phyloP scores from a whole-genome alignment of 192 early-diverging fungal species.

The Gonapodya sp. region DNA sequence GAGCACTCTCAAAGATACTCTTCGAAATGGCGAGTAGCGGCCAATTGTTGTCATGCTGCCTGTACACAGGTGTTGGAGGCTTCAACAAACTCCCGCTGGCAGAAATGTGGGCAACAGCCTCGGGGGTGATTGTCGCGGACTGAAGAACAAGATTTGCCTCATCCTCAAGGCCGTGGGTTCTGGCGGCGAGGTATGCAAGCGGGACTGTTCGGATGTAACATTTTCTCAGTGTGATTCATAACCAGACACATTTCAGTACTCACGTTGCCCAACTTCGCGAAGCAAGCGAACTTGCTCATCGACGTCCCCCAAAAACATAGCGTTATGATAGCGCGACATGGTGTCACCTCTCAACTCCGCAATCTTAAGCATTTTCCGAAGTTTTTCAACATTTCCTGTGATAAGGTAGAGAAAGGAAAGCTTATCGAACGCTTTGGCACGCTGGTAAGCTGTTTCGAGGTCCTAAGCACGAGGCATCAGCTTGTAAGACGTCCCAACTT shows the following conservation, averaged over 20 bases:
- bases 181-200: constrained; percentile 87
- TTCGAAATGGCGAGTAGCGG: constrained; percentile 75
- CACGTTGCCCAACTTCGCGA: constrained; percentile 78
- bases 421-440: constrained; percentile 80
- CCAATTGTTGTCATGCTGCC: constrained; percentile 80
- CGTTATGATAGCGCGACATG: constrained; percentile 89
- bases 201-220: constrained; percentile 48
- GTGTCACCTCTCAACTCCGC: constrained; percentile 71
- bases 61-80: constrained; percentile 60
- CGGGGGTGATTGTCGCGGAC: constrained; percentile 57
- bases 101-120: constrained; percentile 34
- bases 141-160: constrained; percentile 75
- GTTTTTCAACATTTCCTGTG: constrained; percentile 84
- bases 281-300: constrained; percentile 80
- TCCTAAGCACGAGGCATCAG: constrained; percentile 46
- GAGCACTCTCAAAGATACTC: constrained; percentile 69
- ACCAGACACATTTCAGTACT: constrained; percentile 16
- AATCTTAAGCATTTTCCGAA: constrained; percentile 92
- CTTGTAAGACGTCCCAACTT: neutral
- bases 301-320: constrained; percentile 82
- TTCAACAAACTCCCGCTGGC: constrained; percentile 44
- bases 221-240: neutral
- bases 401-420: constrained; percentile 93
- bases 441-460: constrained; percentile 85
- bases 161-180: constrained; percentile 76